These are phyloP conservation scores for Agrostemma githago DNA, from an alignment of 148 eudicot genomes.

Conservation along the genomic window DNA sequence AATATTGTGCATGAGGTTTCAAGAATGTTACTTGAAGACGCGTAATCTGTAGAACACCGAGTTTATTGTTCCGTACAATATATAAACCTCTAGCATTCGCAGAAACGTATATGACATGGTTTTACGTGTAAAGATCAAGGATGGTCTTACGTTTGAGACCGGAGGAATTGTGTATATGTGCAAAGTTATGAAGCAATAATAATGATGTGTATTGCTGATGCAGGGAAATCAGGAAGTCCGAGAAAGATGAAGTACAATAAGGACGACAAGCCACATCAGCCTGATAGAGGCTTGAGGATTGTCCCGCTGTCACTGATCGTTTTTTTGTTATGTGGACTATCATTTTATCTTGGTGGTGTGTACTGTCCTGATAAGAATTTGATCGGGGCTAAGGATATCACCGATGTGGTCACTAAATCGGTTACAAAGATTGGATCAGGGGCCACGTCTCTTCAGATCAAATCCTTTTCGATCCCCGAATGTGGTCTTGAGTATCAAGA, in stretches of 20 bases:
- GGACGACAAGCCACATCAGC: slow-evolving; percentile 52
- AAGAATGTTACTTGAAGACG: background rate
- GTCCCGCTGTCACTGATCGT: slow-evolving; percentile 50
- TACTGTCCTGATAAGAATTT: slow-evolving; percentile 49
- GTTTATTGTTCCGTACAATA: too few species aligned
- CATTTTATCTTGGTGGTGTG: slow-evolving; percentile 85
- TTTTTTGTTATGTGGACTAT: slow-evolving; percentile 68
- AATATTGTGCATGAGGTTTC: background rate
- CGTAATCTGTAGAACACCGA: background rate
- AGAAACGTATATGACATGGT: too few species aligned
- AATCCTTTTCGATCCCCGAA: slow-evolving; percentile 55
- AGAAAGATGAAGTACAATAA: slow-evolving; percentile 57
- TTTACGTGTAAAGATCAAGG: too few species aligned
- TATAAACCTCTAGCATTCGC: background rate
- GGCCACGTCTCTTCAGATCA: slow-evolving; percentile 44
- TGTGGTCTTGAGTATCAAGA: slow-evolving; percentile 72
- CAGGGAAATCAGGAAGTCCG: slow-evolving; percentile 29
- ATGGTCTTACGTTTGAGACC: too few species aligned
- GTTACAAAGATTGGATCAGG: slow-evolving; percentile 26
- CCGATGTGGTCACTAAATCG: slow-evolving; percentile 29
- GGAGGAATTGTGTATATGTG: background rate
- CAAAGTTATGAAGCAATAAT: too few species aligned
- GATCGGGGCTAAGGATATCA: slow-evolving; percentile 28
- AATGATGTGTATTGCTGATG: slow-evolving; percentile 17
- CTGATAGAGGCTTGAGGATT: slow-evolving; percentile 49